Conservation (phyloP, 2,329 filamentous ascomycete genomes). For the Fusarium poae region DNA sequence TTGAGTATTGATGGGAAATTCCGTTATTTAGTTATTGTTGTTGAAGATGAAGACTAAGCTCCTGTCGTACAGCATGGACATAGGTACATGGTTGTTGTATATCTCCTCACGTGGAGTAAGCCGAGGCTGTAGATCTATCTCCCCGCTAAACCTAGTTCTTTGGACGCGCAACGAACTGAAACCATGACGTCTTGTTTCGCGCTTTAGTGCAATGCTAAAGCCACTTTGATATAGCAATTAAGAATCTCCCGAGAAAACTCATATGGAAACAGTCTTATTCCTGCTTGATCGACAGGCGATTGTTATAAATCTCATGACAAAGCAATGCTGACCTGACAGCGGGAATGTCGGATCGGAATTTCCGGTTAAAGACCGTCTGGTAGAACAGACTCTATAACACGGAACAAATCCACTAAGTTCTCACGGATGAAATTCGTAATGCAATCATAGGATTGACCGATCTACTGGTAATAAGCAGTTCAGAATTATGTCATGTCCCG, state of each 20-base stretch:
- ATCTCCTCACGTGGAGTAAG: conserved; percentile 11
- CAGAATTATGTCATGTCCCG: background rate
- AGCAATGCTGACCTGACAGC: background rate
- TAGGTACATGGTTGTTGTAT: background rate
- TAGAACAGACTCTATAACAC: background rate
- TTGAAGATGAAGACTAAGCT: background rate
- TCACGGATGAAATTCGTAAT: background rate
- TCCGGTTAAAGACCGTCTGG: background rate
- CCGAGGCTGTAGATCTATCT: conserved; percentile 22
- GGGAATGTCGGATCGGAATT: background rate
- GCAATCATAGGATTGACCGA: background rate
- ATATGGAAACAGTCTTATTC: accelerated
- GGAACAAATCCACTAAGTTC: background rate
- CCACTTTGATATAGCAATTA: too few species aligned
- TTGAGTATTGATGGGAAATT: accelerated
- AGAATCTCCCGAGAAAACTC: too few species aligned
- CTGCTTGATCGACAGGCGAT: background rate
- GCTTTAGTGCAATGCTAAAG: background rate
- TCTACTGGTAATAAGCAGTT: background rate
- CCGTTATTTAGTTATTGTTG: background rate
- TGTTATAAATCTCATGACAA: background rate
- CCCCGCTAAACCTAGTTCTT: background rate
- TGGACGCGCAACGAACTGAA: background rate
- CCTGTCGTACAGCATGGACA: background rate
- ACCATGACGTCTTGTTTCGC: background rate